A percentile compares a stretch with the other conserved stretches of the same genome.
Evolutionary conservation across 495 filamentous ascomycete species (phyloP).

Genomic region (Cercophora scortea): DNA sequence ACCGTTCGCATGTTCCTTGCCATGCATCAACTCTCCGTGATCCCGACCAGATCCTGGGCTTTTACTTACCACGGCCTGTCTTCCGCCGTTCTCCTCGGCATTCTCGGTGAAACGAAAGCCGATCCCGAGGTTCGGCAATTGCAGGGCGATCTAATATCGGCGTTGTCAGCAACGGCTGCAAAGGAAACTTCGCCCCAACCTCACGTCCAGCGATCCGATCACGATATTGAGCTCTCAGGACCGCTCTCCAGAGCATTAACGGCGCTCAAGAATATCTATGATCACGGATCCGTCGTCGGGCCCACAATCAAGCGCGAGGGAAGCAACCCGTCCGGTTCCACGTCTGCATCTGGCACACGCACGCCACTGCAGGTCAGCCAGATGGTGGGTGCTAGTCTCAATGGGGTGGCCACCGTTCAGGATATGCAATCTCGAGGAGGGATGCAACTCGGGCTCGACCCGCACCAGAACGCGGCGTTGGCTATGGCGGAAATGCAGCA

Average conservation of each 20-base stretch:
- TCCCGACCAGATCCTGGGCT: conserved; percentile 58
- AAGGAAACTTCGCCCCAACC: conserved; percentile 42
- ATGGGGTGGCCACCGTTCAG: background rate
- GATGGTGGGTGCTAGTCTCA: background rate
- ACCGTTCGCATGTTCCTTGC: conserved; percentile 62
- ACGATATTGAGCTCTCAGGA: conserved; percentile 48
- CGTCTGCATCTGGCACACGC: conserved; percentile 26
- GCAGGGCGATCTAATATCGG: conserved; percentile 48
- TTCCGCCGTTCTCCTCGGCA: conserved; percentile 57
- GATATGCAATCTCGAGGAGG: conserved; percentile 12
- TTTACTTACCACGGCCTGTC: conserved; percentile 58
- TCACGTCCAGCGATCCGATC: conserved; percentile 37
- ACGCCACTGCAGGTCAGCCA: conserved; percentile 27
- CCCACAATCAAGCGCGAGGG: conserved; percentile 33
- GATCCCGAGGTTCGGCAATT: conserved; percentile 48
- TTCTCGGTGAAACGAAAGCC: conserved; percentile 52
- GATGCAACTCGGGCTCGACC: conserved; percentile 29
- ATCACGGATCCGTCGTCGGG: conserved; percentile 42
- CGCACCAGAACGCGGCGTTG: conserved; percentile 46
- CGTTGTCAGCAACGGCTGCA: conserved; percentile 45
- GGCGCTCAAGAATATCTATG: conserved; percentile 51
- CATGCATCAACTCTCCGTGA: conserved; percentile 58
- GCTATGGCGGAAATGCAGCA: conserved; percentile 50
- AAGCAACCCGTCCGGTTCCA: conserved; percentile 10
- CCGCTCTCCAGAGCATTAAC: conserved; percentile 44